phyloP scores from a whole-genome alignment of 306 rosid genomes.

The Cucurbita ficifolia region DNA sequence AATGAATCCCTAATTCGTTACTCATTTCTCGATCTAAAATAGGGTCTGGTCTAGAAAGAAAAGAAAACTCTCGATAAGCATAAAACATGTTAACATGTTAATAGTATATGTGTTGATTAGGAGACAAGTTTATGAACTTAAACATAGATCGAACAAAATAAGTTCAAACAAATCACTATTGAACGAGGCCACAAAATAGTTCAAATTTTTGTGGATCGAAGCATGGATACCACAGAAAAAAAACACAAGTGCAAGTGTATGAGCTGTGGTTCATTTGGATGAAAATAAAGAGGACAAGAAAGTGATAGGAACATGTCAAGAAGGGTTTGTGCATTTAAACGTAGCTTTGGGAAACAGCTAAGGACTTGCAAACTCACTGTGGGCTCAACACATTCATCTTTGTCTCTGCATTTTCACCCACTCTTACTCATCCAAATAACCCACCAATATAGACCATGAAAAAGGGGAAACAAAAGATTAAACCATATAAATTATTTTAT shows the following conservation, averaged over 20 bases:
- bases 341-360: neutral
- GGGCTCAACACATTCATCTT: neutral
- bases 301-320: conserved; percentile 1
- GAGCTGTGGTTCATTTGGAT: neutral
- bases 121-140: too few relatives aligned
- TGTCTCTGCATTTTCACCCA: neutral
- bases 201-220: neutral
- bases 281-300: neutral
- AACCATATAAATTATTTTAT: neutral
- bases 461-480: neutral
- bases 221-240: neutral
- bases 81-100: too few relatives aligned
- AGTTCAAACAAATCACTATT: neutral
- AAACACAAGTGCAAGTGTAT: neutral
- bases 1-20: too few relatives aligned
- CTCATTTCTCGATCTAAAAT: too few relatives aligned
- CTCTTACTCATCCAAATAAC: neutral
- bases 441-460: neutral
- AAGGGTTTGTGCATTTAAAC: neutral
- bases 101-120: too few relatives aligned
- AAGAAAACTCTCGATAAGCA: too few relatives aligned
- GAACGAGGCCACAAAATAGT: neutral
- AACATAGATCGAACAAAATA: too few relatives aligned
- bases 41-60: too few relatives aligned
- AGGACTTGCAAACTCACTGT: neutral